A percentile compares a stretch with the other conserved stretches of the same genome.
These are phyloP conservation scores for Suhomyces bokatorum DNA, from an alignment of 1,139 yeast species.

Conservation along the genomic window DNA sequence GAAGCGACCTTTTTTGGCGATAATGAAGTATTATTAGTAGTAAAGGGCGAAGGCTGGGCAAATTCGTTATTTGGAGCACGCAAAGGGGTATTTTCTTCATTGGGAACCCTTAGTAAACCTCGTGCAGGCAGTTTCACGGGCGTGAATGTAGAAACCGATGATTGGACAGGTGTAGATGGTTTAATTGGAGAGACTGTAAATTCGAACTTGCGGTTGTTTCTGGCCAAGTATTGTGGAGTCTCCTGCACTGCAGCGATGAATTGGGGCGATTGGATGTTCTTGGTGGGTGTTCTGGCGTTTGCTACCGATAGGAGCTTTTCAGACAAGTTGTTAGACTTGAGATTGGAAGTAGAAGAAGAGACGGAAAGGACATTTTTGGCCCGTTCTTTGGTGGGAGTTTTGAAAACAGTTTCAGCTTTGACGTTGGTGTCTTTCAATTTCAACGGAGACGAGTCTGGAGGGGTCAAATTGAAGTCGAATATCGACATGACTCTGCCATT, in stretches of 20 bases:
- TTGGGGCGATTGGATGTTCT: not conserved
- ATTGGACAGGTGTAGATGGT: not conserved
- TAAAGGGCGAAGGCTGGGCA: not conserved
- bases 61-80: not conserved
- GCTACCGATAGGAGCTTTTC: conserved; percentile 11
- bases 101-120: not conserved
- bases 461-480: conserved; percentile 53
- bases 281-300: conserved; percentile 11
- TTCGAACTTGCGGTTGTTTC: conserved; percentile 25
- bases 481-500: conserved; percentile 68
- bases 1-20: conserved; percentile 1
- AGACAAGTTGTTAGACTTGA: not conserved
- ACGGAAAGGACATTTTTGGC: not conserved
- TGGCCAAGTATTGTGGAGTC: conserved; percentile 39
- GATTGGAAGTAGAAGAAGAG: too few relatives aligned
- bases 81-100: not conserved
- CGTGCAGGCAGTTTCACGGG: conserved; percentile 2
- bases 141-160: not conserved
- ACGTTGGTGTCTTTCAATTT: conserved; percentile 12
- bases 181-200: conserved; percentile 11
- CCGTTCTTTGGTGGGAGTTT: conserved; percentile 35
- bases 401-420: conserved; percentile 19
- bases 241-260: conserved; percentile 14
- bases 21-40: not conserved
- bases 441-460: conserved; percentile 49